A percentile compares a stretch with the other conserved stretches of the same genome.
Conservation (phyloP, 2,329 filamentous ascomycete species). For the Hymenoscyphus fraxineus region DNA sequence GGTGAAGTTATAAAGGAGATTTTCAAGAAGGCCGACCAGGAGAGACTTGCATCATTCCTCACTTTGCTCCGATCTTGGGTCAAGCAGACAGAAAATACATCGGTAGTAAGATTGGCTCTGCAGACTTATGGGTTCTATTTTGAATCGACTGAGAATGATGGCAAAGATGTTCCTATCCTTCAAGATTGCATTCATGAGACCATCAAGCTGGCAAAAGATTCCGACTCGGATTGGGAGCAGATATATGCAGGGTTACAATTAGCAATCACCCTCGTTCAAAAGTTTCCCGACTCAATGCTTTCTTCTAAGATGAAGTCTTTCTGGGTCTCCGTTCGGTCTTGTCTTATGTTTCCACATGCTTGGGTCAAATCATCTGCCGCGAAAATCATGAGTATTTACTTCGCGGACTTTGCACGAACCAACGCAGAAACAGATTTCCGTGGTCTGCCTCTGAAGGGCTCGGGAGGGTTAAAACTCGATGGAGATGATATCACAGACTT, state of each 20-base stretch:
- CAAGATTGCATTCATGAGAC: conserved; percentile 51
- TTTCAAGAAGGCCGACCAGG: conserved; percentile 72
- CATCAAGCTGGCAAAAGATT: conserved; percentile 49
- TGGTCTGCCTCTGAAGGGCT: conserved; percentile 61
- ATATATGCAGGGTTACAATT: conserved; percentile 70
- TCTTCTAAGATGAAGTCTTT: conserved; percentile 56
- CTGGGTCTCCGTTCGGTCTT: conserved; percentile 66
- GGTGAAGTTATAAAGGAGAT: conserved; percentile 75
- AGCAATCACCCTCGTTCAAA: conserved; percentile 62
- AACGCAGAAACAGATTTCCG: conserved; percentile 51
- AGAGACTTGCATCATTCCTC: conserved; percentile 67
- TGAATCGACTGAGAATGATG: conserved; percentile 57
- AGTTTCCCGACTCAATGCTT: conserved; percentile 62
- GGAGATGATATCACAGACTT: conserved; percentile 60
- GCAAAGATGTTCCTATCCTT: conserved; percentile 54
- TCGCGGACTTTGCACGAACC: conserved; percentile 71
- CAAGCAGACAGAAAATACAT: conserved; percentile 66
- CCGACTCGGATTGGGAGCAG: conserved; percentile 63
- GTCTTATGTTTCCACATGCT: conserved; percentile 67
- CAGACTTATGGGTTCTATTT: conserved; percentile 83
- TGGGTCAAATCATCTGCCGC: conserved; percentile 75
- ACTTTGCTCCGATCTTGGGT: conserved; percentile 71
- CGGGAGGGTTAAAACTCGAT: conserved; percentile 65
- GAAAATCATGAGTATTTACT: conserved; percentile 70
- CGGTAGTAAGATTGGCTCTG: conserved; percentile 69